Evolutionary conservation across 179 eudicot genomes (phyloP).

Genomic region (Actinidia polygama): DNA sequence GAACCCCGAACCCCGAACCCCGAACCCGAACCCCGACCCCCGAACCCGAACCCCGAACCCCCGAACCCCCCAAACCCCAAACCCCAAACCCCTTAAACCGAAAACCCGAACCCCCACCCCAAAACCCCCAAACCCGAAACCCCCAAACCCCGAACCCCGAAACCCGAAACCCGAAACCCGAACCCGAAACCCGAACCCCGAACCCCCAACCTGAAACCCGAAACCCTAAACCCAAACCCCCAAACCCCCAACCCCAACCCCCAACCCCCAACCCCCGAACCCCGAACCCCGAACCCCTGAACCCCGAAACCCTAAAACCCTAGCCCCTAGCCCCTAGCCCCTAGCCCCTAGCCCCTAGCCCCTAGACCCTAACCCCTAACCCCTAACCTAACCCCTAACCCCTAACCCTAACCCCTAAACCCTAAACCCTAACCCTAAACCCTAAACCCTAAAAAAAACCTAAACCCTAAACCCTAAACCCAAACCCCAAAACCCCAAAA

Average conservation of each 20-base stretch:
- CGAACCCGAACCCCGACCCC: not conserved
- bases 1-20: not conserved
- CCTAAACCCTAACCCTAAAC: constrained; percentile 13
- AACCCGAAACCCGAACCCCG: constrained; percentile 4
- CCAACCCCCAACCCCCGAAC: not conserved
- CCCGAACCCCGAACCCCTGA: not conserved
- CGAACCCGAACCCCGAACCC: constrained; percentile 1
- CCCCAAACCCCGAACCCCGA: not conserved
- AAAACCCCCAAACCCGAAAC: constrained; percentile 4
- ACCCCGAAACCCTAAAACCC: not conserved
- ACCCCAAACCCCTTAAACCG: constrained; percentile 4
- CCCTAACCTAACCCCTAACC: too few relatives aligned
- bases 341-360: not conserved
- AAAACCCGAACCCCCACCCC: not conserved
- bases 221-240: constrained; percentile 3
- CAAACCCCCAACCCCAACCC: constrained; percentile 5
- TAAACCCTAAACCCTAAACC: constrained; percentile 20
- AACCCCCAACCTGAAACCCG: not conserved
- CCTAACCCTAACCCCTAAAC: not conserved
- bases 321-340: constrained; percentile 1
- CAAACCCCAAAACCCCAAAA: constrained; percentile 15
- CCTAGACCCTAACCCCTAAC: too few relatives aligned
- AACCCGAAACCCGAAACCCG: not conserved
- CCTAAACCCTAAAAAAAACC: constrained; percentile 2
- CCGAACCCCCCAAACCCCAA: constrained; percentile 11